These are phyloP conservation scores for Orbilia quercus DNA, from an alignment of 2,329 filamentous ascomycete genomes.

Conservation along the genomic window DNA sequence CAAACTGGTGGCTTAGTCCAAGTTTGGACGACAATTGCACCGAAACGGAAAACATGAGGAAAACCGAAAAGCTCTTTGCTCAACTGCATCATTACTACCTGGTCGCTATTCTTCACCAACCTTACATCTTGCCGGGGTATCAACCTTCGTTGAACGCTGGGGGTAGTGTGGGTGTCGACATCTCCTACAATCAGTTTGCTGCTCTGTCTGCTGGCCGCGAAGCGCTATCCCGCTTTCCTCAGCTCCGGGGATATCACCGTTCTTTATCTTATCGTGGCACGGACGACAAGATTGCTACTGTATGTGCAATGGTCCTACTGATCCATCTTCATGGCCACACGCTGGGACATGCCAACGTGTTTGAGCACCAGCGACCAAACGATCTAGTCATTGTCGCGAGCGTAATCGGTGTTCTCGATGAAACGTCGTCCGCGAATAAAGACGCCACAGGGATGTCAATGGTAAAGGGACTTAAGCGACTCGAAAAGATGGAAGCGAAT, in stretches of 20 bases:
- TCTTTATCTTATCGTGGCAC: constrained; percentile 56
- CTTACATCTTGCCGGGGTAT: constrained; percentile 55
- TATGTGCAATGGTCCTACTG: constrained; percentile 56
- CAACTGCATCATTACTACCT: constrained; percentile 60
- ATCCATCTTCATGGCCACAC: constrained; percentile 57
- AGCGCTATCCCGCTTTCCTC: constrained; percentile 55
- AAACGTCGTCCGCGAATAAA: neutral
- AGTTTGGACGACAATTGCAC: neutral
- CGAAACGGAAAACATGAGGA: constrained; percentile 18
- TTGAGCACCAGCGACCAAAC: constrained; percentile 28
- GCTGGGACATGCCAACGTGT: constrained; percentile 3
- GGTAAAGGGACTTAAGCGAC: neutral
- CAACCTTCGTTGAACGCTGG: neutral
- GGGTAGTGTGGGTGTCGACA: neutral
- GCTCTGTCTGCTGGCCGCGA: constrained; percentile 58
- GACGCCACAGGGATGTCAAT: neutral
- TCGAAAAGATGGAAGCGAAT: neutral
- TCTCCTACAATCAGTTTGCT: constrained; percentile 55
- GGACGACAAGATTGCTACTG: constrained; percentile 58
- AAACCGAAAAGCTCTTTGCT: constrained; percentile 49
- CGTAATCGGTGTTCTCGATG: constrained; percentile 8
- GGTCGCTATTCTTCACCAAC: constrained; percentile 58
- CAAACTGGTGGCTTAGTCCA: constrained; percentile 32
- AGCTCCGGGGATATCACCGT: constrained; percentile 53
- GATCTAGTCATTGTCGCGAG: constrained; percentile 4